Evolutionary conservation across 2,329 filamentous ascomycete genomes (phyloP), one percentile per base, ranked within the genome.

Genomic region (Colletotrichum cereale): DNA sequence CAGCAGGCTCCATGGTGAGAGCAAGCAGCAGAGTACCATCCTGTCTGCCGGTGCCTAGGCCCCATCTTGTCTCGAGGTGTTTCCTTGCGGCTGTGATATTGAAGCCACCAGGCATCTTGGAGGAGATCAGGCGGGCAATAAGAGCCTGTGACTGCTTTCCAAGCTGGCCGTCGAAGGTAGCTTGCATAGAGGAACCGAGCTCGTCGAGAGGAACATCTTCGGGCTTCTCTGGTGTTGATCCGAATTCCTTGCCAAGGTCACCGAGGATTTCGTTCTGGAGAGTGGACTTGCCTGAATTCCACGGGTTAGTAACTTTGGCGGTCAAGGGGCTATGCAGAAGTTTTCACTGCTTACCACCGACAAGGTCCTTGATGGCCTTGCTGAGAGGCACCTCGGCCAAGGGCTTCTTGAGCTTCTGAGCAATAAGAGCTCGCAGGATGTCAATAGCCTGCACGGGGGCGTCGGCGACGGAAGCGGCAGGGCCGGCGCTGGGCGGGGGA

Each of bases 21-120:
- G 93, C 95, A 70, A 98, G 85, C 68, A 98, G 86, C 73, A 99
- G 86, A 60, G 93, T 93, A 77, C 95, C 95, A 80, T 99, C 96
- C 81, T 99, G 96, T 78, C 96, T 89, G 36, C 96, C 96, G 31
- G 92, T 80, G 5, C 88, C 94, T 69, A 99, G 86, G 67, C 96
- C 96, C 95, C 96, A 99, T 82, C 94, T 90, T 21, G 93, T 94
- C 85, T 98, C 96, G 55, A 99, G 86, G 80, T 99, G 97, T 84
- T 99, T 99, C 78, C 96, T 90, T 57, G 97, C 94, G 16, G 94
- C 89, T 79, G 96, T 98, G 82, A 98, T 98, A 82, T 98, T 99
- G 90, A 99, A 99, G 73, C 96, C 96, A 85, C 96, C 96, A 58
- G 96, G 96, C 96, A 99, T 99, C 86, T 99, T 99, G 38, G 96